phyloP scores from a whole-genome alignment of 116 monocot genomes.

The Dioscorea cayenensis region DNA sequence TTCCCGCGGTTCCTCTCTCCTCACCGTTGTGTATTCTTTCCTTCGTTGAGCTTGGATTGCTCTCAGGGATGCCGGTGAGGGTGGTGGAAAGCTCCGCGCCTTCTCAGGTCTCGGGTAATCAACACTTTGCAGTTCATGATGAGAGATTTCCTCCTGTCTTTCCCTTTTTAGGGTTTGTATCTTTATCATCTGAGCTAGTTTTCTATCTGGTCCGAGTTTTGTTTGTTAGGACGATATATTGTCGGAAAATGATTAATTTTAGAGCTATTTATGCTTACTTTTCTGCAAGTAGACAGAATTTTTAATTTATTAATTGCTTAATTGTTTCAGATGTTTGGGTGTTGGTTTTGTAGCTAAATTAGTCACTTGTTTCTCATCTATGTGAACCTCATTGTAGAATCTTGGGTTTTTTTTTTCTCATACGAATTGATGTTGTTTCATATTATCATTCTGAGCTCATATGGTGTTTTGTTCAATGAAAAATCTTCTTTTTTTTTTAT shows the following conservation, averaged over 20 bases:
- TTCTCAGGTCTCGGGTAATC: not conserved
- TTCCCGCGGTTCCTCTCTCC: not conserved
- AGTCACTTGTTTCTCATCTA: too few species aligned
- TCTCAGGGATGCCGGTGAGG: conserved; percentile 1
- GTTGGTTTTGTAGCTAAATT: too few species aligned
- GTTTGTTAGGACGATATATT: too few species aligned
- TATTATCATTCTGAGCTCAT: not conserved
- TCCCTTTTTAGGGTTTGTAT: not conserved
- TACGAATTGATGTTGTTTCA: not conserved
- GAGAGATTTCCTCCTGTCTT: not conserved
- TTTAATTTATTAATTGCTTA: too few species aligned
- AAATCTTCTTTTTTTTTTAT: not conserved
- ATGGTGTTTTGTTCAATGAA: not conserved
- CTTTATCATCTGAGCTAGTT: too few species aligned
- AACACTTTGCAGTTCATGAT: not conserved
- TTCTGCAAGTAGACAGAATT: too few species aligned
- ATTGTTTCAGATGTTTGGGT: too few species aligned
- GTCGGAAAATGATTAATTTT: too few species aligned
- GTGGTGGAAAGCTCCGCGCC: conserved; percentile 3
- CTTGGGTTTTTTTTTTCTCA: too few species aligned
- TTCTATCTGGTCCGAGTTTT: too few species aligned
- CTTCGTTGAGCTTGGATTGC: not conserved
- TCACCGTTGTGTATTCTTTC: not conserved
- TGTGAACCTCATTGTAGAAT: too few species aligned
- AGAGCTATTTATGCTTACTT: too few species aligned